Percentiles rank a stretch among this genome's conserved stretches.
Conservation (phyloP, 148 eudicot species). For the Heliosperma pusillum region DNA sequence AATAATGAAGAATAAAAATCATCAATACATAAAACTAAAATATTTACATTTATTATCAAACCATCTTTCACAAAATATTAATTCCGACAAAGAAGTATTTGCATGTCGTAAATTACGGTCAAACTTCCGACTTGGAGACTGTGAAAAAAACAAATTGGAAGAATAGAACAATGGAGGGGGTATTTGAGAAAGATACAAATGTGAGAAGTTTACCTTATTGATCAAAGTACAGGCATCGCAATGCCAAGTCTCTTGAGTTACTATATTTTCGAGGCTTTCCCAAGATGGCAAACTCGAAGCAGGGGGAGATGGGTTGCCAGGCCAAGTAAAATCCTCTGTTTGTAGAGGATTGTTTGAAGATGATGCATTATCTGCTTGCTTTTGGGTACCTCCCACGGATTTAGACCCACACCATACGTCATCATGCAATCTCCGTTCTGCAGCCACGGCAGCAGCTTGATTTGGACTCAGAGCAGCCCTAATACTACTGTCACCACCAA, state of each 20-base stretch:
- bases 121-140: too few relatives aligned
- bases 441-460: slow-evolving; percentile 99
- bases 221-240: slow-evolving; percentile 66
- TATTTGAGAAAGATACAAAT: not conserved
- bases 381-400: slow-evolving; percentile 28
- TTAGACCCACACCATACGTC: slow-evolving; percentile 82
- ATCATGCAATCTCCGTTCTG: slow-evolving; percentile 88
- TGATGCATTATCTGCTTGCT: slow-evolving; percentile 31
- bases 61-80: too few relatives aligned
- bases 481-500: slow-evolving; percentile 76
- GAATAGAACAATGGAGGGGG: too few relatives aligned
- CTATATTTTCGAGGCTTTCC: slow-evolving; percentile 16
- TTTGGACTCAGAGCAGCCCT: slow-evolving; percentile 66
- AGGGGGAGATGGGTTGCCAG: slow-evolving; percentile 14
- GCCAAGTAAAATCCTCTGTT: slow-evolving; percentile 17
- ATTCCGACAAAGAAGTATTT: too few relatives aligned
- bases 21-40: too few relatives aligned
- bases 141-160: too few relatives aligned
- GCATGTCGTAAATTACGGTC: too few relatives aligned
- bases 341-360: slow-evolving; percentile 20
- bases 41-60: too few relatives aligned
- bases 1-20: too few relatives aligned
- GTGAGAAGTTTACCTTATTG: slow-evolving; percentile 51
- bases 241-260: slow-evolving; percentile 45
- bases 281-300: slow-evolving; percentile 22